Conservation (phyloP, 441 rosid species). For the Erysimum pusillum region DNA sequence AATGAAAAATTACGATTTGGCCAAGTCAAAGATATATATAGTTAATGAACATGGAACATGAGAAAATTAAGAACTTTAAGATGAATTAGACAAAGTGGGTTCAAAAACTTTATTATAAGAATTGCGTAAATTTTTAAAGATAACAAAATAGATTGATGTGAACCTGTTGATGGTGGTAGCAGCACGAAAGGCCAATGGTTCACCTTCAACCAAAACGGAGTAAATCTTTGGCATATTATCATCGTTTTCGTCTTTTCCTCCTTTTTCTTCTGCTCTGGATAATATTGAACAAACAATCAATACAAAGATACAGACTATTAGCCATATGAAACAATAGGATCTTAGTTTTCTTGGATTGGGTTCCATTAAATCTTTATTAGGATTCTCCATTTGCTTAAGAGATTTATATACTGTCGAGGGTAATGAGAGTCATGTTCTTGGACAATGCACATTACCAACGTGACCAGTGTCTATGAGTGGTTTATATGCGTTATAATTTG, state of each 20-base stretch:
- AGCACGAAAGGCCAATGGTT: constrained; percentile 59
- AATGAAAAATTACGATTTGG: background rate
- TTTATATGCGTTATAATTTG: constrained; percentile 37
- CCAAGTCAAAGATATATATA: background rate
- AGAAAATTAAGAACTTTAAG: background rate
- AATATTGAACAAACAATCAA: constrained; percentile 32
- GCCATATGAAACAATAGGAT: constrained; percentile 34
- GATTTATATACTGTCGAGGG: constrained; percentile 32
- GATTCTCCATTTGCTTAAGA: constrained; percentile 35
- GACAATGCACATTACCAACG: constrained; percentile 43
- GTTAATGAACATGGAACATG: background rate
- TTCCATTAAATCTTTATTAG: constrained; percentile 40
- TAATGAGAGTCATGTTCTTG: constrained; percentile 40
- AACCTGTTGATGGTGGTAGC: constrained; percentile 52
- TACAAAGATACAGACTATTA: constrained; percentile 34
- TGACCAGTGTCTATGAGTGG: constrained; percentile 32
- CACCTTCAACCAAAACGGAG: constrained; percentile 52
- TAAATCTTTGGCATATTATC: constrained; percentile 41
- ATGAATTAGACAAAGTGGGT: background rate
- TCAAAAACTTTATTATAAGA: background rate
- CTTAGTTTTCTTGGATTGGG: constrained; percentile 35
- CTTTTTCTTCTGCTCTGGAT: constrained; percentile 42
- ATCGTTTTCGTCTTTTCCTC: constrained; percentile 16
- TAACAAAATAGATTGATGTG: constrained; percentile 2
- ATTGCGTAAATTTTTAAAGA: background rate